A percentile compares a stretch with the other conserved stretches of the same genome.
These are phyloP conservation scores for Penicillium herquei DNA, from an alignment of 495 filamentous ascomycete species.

Conservation along the genomic window DNA sequence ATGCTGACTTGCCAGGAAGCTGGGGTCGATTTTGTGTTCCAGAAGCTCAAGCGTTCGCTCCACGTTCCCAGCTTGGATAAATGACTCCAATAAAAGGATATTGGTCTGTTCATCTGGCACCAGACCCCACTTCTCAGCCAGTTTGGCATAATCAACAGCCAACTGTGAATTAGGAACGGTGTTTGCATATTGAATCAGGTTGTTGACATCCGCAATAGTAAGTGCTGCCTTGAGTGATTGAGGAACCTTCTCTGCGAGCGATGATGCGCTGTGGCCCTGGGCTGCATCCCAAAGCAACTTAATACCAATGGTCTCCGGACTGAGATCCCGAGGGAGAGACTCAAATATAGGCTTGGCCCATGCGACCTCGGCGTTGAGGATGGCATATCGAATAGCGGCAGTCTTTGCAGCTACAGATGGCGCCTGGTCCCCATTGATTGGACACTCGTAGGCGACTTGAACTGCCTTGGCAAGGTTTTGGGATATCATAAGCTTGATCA, in stretches of 20 bases:
- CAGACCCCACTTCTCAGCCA: slow-evolving; percentile 63
- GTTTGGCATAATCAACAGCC: slow-evolving; percentile 66
- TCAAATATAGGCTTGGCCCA: slow-evolving; percentile 66
- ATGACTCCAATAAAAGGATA: slow-evolving; percentile 72
- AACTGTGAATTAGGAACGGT: slow-evolving; percentile 65
- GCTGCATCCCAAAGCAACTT: slow-evolving; percentile 75
- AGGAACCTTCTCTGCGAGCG: slow-evolving; percentile 62
- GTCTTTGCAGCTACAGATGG: slow-evolving; percentile 48
- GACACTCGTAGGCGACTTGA: slow-evolving; percentile 55
- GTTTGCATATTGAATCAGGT: slow-evolving; percentile 70
- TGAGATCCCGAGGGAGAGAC: slow-evolving; percentile 50
- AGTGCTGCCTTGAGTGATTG: slow-evolving; percentile 43
- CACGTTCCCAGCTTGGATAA: slow-evolving; percentile 66
- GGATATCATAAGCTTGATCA: slow-evolving; percentile 34
- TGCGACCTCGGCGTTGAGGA: slow-evolving; percentile 55
- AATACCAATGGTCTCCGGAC: slow-evolving; percentile 61
- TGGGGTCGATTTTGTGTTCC: slow-evolving; percentile 55
- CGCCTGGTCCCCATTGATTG: slow-evolving; percentile 37
- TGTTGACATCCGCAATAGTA: slow-evolving; percentile 70
- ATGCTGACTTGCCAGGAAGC: slow-evolving; percentile 52
- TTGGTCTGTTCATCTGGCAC: slow-evolving; percentile 62
- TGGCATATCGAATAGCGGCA: slow-evolving; percentile 53
- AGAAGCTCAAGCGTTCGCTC: slow-evolving; percentile 63
- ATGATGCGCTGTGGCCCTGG: slow-evolving; percentile 65
- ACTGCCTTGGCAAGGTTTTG: slow-evolving; percentile 37